Evolutionary conservation across 176 grass and related monocot genomes (phyloP).

Genomic region (Ananas comosus): DNA sequence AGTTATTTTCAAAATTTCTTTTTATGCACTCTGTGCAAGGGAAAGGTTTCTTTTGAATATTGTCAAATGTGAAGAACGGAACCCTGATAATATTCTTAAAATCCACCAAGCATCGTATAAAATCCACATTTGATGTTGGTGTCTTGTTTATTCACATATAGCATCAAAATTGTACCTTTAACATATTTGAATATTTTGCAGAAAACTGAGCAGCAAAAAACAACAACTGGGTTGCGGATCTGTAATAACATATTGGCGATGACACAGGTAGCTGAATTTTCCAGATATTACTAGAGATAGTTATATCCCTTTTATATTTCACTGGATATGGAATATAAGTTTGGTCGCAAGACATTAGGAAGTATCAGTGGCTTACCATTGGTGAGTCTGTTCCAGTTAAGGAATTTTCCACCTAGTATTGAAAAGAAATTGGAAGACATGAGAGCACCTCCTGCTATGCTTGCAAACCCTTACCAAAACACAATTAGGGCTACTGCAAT

Average conservation of each 20-base stretch:
- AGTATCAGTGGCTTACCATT: slow-evolving; percentile 4
- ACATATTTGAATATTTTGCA: slow-evolving; percentile 25
- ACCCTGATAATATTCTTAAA: too few species aligned
- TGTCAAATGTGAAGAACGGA: neutral
- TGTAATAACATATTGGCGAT: slow-evolving; percentile 97
- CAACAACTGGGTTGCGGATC: slow-evolving; percentile 49
- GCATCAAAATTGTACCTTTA: neutral
- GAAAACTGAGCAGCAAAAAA: slow-evolving; percentile 78
- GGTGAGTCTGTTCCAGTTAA: slow-evolving; percentile 14
- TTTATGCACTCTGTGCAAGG: neutral
- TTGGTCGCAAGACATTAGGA: neutral
- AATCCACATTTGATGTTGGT: too few species aligned
- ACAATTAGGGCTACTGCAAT: neutral
- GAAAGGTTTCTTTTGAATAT: neutral
- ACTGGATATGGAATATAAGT: neutral
- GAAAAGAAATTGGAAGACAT: neutral
- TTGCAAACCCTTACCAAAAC: neutral
- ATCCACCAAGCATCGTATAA: too few species aligned
- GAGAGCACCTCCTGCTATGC: neutral
- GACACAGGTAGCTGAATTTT: slow-evolving; percentile 49
- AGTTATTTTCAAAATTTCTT: slow-evolving; percentile 24
- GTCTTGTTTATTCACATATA: neutral
- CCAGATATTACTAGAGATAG: slow-evolving; percentile 3
- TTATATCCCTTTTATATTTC: neutral
- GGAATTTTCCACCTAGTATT: neutral